Evolutionary conservation across 352 stramenopile species (phyloP), one percentile per base, ranked within the genome.

Genomic region (Pythium utonaiense): DNA sequence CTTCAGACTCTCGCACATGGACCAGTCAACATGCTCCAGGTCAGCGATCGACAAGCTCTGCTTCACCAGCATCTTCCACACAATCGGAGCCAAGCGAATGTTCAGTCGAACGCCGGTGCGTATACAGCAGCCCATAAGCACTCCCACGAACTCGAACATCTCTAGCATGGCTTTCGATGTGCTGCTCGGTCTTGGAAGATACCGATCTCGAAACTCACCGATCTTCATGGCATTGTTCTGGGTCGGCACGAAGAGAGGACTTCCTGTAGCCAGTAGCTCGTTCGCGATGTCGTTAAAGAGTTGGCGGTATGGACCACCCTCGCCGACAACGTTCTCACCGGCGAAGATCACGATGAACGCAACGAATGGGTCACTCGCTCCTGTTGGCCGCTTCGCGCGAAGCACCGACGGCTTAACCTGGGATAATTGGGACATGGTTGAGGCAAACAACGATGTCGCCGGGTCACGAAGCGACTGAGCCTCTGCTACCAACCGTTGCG

Each of bases 21-120:
- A 75, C 57, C 62, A 66, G 41, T 88, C 80, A 24, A 93, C 73
- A 45, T 74, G 78, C 30, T 89, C 75, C 0, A 93, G 62, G 38
- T 93, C 83, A 4, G 73, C 58, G 8, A 83, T 67, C 14, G 70
- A 54, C 3, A 90, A 60, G n/a, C 65, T 87, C 52, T 93, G 80
- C 36, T 89, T 85, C 28, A 91, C 83, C 3, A 93, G 51, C 70
- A 89, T 75, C 56, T 93, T 93, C 83, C 83, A 93, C 33, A 91
- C 73, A 16, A 91, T 70, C 17, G 83, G 83, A 6, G 83, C 81
- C 28, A 93, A 49, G 21, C 80, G 80, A 40, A 93, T 66, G 27
- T 89, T 89, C 30, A 93, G 62, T 3, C 80, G 74, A 19, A 93
- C 83, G 0, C 83, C 83, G 6, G 83, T 93, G n/a, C 83, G 75